Evolutionary conservation across 192 early-diverging fungal genomes (phyloP), one percentile per base, ranked within the genome.

Genomic region (Entophlyctis helioformis): DNA sequence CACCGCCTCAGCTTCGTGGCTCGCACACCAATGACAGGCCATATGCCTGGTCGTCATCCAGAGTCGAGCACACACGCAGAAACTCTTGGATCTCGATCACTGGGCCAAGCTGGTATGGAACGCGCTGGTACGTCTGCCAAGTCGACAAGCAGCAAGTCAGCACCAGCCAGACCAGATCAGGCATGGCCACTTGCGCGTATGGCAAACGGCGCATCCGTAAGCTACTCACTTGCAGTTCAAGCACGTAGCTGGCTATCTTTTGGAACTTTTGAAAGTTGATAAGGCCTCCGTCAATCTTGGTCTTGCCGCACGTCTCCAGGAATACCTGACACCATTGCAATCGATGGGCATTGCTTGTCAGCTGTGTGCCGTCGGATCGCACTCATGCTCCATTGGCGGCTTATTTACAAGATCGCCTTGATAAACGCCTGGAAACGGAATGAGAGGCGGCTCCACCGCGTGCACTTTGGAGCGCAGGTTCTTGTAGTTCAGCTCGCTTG

Each of bases 391-490:
- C 29, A 50, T 5, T 18, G 10, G 7, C 0, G 4, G 11, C 3
- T 29, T 16, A 35, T 45, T 22, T 48, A 64, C 67, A 42, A 78
- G 54, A 53, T 78, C 74, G n/a, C 68, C 57, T 48, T 78, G 71
- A 48, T 69, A 71, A 3, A 78, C 43, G 35, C 71, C 74, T 3
- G 74, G 74, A 49, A 78, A 78, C 11, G 74, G 74, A 36, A 78
- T 74, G 22, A 74, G 44, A 3, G 74, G 74, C 6, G 71, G 71
- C 19, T 74, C 64, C 0, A 63, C 59, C 1, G 56, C 60, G 26
- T 66, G 67, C 4, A 78, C 53, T 36, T 57, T 55, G 15, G 65
- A 59, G 10, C 74, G 49, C 60, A 78, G 27, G 24, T 49, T 57
- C 44, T 78, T 78, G 58, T 66, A 74, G 40, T 78, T 78, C 22